phyloP scores from a whole-genome alignment of 768 basidiomycete species.

The Pleurotus citrinopileatus region DNA sequence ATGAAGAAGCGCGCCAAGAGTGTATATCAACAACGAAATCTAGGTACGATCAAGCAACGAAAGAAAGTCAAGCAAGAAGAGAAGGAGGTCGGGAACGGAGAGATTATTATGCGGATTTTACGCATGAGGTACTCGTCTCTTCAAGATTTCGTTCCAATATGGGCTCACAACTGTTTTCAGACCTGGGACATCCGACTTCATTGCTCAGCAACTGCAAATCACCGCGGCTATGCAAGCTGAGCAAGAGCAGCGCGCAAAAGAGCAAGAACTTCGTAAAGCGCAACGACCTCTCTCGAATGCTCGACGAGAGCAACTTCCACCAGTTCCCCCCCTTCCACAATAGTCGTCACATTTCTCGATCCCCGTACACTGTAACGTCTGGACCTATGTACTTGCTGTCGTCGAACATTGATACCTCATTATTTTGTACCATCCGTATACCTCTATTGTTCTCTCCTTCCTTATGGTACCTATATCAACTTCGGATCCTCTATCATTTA shows the following conservation, averaged over 20 bases:
- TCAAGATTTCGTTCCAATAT: background rate
- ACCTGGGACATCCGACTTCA: constrained; percentile 80
- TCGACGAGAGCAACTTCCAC: constrained; percentile 28
- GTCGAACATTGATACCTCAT: too few relatives aligned
- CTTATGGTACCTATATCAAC: too few relatives aligned
- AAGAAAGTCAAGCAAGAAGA: constrained; percentile 90
- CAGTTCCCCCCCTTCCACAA: constrained; percentile 36
- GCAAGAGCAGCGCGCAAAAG: constrained; percentile 69
- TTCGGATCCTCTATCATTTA: too few relatives aligned
- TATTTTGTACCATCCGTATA: too few relatives aligned
- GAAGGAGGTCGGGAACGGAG: constrained; percentile 73
- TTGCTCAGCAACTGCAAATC: constrained; percentile 82
- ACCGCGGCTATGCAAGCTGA: constrained; percentile 81
- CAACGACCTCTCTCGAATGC: constrained; percentile 42
- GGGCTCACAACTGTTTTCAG: constrained; percentile 35
- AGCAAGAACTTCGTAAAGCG: constrained; percentile 54
- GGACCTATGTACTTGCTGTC: too few relatives aligned
- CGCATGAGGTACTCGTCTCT: constrained; percentile 75
- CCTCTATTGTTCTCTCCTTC: too few relatives aligned
- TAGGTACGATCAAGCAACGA: constrained; percentile 92
- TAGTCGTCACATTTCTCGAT: too few relatives aligned
- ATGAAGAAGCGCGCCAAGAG: constrained; percentile 91
- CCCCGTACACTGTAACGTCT: too few relatives aligned
- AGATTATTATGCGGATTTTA: constrained; percentile 92
- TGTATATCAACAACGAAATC: constrained; percentile 87